Evolutionary conservation across 345 rosid genomes (phyloP).

Genomic region (Lumnitzera littorea): DNA sequence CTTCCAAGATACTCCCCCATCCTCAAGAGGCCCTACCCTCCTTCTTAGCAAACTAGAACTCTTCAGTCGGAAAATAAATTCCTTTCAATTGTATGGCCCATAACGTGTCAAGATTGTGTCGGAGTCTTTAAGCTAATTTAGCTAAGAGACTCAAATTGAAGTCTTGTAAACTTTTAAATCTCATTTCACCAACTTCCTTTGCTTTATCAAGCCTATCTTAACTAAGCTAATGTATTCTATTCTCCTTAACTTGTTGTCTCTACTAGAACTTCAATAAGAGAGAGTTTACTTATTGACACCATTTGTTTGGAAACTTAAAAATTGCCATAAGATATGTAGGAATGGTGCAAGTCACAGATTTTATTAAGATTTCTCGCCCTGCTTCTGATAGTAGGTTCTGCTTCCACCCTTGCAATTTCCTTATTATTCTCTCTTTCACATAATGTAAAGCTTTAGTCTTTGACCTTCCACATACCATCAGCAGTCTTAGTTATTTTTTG

Average conservation of each 20-base stretch:
- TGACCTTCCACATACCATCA: neutral
- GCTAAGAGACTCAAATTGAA: neutral
- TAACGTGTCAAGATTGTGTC: too few species aligned
- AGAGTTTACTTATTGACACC: too few species aligned
- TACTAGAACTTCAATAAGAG: too few species aligned
- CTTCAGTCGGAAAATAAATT: too few species aligned
- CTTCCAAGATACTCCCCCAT: too few species aligned
- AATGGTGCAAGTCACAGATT: neutral
- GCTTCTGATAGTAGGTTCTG: neutral
- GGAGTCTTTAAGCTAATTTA: neutral
- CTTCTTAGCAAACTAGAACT: too few species aligned
- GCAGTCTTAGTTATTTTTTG: neutral
- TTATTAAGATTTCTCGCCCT: neutral
- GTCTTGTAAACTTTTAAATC: neutral
- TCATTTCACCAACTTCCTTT: neutral
- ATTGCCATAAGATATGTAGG: neutral
- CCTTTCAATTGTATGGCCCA: too few species aligned
- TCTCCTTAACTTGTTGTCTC: too few species aligned
- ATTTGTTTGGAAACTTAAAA: neutral
- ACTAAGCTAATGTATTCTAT: too few species aligned
- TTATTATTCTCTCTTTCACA: neutral
- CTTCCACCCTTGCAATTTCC: neutral
- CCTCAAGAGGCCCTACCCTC: too few species aligned
- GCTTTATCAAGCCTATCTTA: too few species aligned
- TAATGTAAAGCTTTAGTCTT: neutral